phyloP scores from a whole-genome alignment of 2,329 filamentous ascomycete species.

The Botrytis fragariae region DNA sequence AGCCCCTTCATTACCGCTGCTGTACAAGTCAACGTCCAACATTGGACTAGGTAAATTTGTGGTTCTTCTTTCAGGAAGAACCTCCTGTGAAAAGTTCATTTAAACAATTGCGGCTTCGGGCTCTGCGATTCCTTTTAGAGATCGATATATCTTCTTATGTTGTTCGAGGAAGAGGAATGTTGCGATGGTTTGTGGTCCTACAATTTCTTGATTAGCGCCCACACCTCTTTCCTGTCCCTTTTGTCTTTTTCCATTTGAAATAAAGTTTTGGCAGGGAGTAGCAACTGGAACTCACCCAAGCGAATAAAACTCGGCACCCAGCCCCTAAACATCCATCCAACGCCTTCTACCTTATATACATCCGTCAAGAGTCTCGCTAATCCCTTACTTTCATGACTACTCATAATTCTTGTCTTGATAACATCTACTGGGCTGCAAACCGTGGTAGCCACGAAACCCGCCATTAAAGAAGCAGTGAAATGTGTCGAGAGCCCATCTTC shows the following conservation, averaged over 20 bases:
- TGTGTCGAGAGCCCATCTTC: constrained; percentile 71
- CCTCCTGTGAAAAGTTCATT: not conserved
- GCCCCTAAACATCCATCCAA: constrained; percentile 83
- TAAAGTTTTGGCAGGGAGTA: too few species aligned
- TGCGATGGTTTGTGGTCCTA: constrained; percentile 75
- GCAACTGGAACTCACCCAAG: constrained; percentile 37
- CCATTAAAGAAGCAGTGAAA: constrained; percentile 73
- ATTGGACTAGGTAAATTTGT: not conserved
- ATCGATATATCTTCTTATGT: constrained; percentile 75
- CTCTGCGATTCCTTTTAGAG: constrained; percentile 41
- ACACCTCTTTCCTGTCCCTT: not conserved
- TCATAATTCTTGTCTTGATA: constrained; percentile 87
- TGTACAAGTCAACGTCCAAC: not conserved
- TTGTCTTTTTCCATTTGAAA: not conserved
- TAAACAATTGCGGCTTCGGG: constrained; percentile 21
- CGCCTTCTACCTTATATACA: constrained; percentile 68
- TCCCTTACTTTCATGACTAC: constrained; percentile 53
- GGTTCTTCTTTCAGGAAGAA: not conserved
- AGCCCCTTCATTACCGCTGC: not conserved
- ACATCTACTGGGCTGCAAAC: constrained; percentile 84
- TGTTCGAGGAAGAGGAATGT: constrained; percentile 86
- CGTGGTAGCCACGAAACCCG: constrained; percentile 80
- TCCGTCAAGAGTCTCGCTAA: constrained; percentile 61
- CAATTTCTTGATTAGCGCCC: constrained; percentile 3
- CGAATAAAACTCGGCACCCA: constrained; percentile 77